A percentile compares a stretch with the other conserved stretches of the same genome.
Evolutionary conservation across 768 basidiomycete genomes (phyloP).

Genomic region (Boletellus ananas): DNA sequence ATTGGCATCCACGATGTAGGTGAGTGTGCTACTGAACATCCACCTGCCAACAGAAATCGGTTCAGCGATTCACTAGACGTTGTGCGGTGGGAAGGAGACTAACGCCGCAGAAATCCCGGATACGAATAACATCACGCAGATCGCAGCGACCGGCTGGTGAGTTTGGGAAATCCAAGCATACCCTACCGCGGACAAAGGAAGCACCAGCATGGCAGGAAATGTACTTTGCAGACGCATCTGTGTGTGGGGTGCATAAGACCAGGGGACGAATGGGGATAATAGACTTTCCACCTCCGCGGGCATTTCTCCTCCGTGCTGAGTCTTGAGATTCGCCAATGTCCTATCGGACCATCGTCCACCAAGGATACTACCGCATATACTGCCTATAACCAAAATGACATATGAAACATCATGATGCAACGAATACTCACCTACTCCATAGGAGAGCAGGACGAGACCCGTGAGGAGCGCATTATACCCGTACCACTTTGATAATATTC

Average conservation of each 20-base stretch:
- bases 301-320: conserved; percentile 39
- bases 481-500: conserved; percentile 64
- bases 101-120: conserved; percentile 58
- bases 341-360: conserved; percentile 60
- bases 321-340: conserved; percentile 39
- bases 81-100: not conserved
- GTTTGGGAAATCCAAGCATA: conserved; percentile 75
- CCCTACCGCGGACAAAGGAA: conserved; percentile 57
- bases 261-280: not conserved
- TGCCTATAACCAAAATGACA: conserved; percentile 30
- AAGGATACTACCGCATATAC: conserved; percentile 49
- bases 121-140: conserved; percentile 70
- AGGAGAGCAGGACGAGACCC: conserved; percentile 73
- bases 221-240: conserved; percentile 75
- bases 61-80: not conserved
- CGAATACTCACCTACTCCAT: conserved; percentile 54
- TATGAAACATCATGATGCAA: not conserved
- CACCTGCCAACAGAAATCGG: conserved; percentile 30
- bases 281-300: conserved; percentile 58
- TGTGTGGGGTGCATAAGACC: not conserved
- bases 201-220: conserved; percentile 44
- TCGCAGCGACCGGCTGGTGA: conserved; percentile 59
- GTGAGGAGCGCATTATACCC: conserved; percentile 65
- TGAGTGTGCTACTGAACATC: conserved; percentile 66
- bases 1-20: conserved; percentile 87